Conservation (phyloP, 2,329 filamentous ascomycete genomes). For the Talaromyces pinophilus region DNA sequence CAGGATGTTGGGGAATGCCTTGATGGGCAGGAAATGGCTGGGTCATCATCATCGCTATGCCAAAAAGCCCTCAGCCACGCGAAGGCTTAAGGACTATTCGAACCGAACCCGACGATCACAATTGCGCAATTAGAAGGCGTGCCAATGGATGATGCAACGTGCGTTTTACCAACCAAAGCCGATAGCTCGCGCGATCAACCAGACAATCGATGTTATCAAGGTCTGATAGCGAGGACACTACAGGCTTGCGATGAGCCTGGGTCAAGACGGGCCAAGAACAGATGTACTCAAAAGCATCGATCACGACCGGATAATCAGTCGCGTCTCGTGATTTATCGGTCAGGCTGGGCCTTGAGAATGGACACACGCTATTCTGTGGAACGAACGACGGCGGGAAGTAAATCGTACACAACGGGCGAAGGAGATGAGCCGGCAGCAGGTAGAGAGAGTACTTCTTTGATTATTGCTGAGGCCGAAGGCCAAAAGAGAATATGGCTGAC, state of each 20-base stretch:
- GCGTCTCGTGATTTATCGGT: slow-evolving; percentile 15
- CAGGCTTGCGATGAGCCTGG: slow-evolving; percentile 36
- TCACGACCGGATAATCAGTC: slow-evolving; percentile 25
- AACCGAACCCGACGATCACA: slow-evolving; percentile 17
- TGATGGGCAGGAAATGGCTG: slow-evolving; percentile 61
- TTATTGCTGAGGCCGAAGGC: slow-evolving; percentile 8
- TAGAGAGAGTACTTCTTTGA: neutral
- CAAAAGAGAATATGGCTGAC: slow-evolving; percentile 8
- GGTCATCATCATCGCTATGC: slow-evolving; percentile 55
- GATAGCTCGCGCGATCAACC: slow-evolving; percentile 18
- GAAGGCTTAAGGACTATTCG: slow-evolving; percentile 30
- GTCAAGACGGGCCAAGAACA: slow-evolving; percentile 33
- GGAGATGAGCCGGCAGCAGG: neutral
- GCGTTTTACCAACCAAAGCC: neutral
- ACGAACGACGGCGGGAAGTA: slow-evolving; percentile 1
- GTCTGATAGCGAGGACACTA: slow-evolving; percentile 41
- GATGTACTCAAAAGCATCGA: slow-evolving; percentile 39
- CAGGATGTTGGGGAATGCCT: slow-evolving; percentile 60
- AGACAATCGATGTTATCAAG: slow-evolving; percentile 32
- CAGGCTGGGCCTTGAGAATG: slow-evolving; percentile 11
- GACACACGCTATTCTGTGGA: slow-evolving; percentile 7
- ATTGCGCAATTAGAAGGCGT: neutral
- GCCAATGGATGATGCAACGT: slow-evolving; percentile 2
- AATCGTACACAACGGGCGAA: slow-evolving; percentile 4
- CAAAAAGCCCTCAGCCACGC: slow-evolving; percentile 37